Base-by-base conservation (phyloP, 1,284 basidiomycete species). In the Sanguinoderma infundibulare region DNA sequence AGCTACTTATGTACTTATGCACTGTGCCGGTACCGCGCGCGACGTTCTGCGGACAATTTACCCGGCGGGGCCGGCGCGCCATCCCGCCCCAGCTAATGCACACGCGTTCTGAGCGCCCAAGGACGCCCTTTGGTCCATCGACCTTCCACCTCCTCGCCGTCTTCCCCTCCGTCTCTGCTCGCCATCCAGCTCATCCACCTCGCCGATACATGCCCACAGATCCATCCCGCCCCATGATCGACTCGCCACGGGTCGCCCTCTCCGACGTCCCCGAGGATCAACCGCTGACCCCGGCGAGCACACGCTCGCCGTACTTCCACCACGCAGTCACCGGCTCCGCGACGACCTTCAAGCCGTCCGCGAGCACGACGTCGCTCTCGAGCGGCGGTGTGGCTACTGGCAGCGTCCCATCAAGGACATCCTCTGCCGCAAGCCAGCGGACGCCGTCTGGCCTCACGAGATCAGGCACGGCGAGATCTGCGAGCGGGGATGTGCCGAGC, bases 211-310 rank as follows among this genome's bases (percentile, higher is more conserved):
- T 54, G 53, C 53, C 53, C 5, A 17, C 28, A 22, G 38, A 32
- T 2, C 38, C 62, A 30, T 35, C 56, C 47, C 57, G 57, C 32
- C 14, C 42, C 20, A 39, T 20, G 14, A 57, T 69, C 32, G 71
- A 71, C 59, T 72, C 71, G 12, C 70, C 71, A 5, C 52, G 68
- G 49, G 59, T 17, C 39, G 15, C 60, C 9, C 74, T 81, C 65
- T 76, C 69, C 63, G 79, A 81, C 65, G 80, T 81, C 12, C 79
- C 79, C 24, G 80, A 81, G 60, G 79, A 80, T 59, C 71, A 69
- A 40, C 64, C 70, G 1, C 67, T 70, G 59, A 71, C 72, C 24
- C 69, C 75, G n/a, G n/a, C n/a, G 44, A 61, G 56, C 60, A 57
- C 66, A 36, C 68, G 67, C 57, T 74, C 72, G 24, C 75, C 74